These are phyloP conservation scores for Rubia tinctorum DNA, from an alignment of 305 asterid species.

Conservation along the genomic window DNA sequence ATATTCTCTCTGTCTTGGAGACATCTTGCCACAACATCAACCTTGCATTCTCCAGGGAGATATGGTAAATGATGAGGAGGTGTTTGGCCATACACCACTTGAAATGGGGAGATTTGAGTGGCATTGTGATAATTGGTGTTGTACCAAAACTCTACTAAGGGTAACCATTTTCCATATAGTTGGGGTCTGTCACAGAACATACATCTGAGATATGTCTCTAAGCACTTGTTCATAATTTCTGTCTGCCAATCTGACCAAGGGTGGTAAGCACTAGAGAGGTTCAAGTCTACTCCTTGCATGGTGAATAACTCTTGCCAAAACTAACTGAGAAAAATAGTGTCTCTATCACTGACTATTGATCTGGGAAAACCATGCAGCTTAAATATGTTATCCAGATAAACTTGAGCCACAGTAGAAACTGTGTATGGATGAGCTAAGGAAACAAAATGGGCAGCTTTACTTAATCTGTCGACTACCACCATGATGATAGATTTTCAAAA, in stretches of 20 bases:
- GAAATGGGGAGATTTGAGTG: too few relatives aligned
- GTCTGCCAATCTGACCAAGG: too few relatives aligned
- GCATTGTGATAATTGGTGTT: neutral
- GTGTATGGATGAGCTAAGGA: too few relatives aligned
- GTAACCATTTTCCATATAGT: neutral
- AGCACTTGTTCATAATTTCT: neutral
- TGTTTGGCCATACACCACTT: too few relatives aligned
- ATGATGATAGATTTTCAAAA: neutral
- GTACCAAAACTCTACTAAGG: neutral
- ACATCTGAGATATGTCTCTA: neutral
- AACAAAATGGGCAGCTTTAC: neutral
- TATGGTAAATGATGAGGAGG: too few relatives aligned
- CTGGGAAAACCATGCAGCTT: neutral
- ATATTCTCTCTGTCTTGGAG: too few relatives aligned
- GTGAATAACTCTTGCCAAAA: neutral
- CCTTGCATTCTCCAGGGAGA: too few relatives aligned
- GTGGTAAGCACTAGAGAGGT: neutral
- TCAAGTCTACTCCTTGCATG: neutral
- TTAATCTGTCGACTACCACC: constrained; percentile 9
- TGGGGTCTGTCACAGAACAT: neutral
- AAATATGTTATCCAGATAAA: too few relatives aligned
- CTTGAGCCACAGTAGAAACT: too few relatives aligned
- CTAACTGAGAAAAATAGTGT: neutral
- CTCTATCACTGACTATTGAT: neutral
- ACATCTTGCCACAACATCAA: too few relatives aligned